Conservation (phyloP, 2,329 filamentous ascomycete species). For the Botryotinia narcissicola region DNA sequence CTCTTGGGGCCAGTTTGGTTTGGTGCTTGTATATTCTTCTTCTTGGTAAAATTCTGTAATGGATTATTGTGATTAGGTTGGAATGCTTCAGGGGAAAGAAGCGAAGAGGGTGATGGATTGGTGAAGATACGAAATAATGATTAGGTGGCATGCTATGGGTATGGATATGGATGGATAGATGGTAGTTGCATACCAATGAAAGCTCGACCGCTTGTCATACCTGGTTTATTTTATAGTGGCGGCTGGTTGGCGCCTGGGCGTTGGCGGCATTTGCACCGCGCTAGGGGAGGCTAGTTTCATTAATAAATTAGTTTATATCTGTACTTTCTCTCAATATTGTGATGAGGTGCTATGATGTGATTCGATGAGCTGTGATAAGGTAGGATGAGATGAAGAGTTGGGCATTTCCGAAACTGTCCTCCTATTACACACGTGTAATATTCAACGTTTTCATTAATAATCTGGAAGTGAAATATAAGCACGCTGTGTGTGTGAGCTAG, state of each 20-base stretch:
- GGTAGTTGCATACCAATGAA: slow-evolving; percentile 13
- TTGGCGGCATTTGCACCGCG: not conserved
- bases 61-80: slow-evolving; percentile 8
- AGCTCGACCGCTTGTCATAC: not conserved
- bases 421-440: not conserved
- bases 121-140: slow-evolving; percentile 17
- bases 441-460: not conserved
- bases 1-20: not conserved
- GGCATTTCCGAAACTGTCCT: not conserved
- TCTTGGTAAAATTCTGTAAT: not conserved
- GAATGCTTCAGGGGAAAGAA: not conserved
- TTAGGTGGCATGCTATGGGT: slow-evolving; percentile 6
- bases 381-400: not conserved
- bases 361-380: not conserved
- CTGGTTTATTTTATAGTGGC: slow-evolving; percentile 3
- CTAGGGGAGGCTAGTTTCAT: not conserved
- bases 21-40: slow-evolving; percentile 22
- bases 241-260: slow-evolving; percentile 3
- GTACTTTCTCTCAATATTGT: not conserved
- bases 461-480: not conserved
- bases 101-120: not conserved
- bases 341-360: not conserved
- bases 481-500: not conserved
- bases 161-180: slow-evolving; percentile 6
- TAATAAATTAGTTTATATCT: not conserved